These are phyloP conservation scores for Priceomyces carsonii DNA, from an alignment of 805 yeast species.

Conservation along the genomic window DNA sequence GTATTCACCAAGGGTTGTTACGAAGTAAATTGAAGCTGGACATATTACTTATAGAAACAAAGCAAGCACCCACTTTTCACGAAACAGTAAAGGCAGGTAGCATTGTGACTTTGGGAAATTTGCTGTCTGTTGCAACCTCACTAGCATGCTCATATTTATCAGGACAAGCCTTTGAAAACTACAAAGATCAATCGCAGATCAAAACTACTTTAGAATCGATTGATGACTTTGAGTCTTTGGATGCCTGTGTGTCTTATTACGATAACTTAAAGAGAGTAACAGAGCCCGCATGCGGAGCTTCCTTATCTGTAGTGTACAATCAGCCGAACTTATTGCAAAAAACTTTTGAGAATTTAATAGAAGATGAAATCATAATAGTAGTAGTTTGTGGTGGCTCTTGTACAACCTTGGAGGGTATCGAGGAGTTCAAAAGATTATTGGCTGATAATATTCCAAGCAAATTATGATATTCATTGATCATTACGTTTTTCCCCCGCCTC, in stretches of 20 bases:
- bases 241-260: slow-evolving; percentile 51
- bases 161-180: slow-evolving; percentile 45
- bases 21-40: slow-evolving; percentile 25
- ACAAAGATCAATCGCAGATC: slow-evolving; percentile 13
- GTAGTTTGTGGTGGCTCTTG: slow-evolving; percentile 56
- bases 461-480: too few species aligned
- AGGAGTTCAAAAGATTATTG: slow-evolving; percentile 11
- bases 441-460: too few species aligned
- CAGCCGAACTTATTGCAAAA: slow-evolving; percentile 26
- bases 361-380: slow-evolving; percentile 49
- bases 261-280: slow-evolving; percentile 51
- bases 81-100: slow-evolving; percentile 48
- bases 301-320: slow-evolving; percentile 54
- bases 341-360: slow-evolving; percentile 23
- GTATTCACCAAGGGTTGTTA: slow-evolving; percentile 47
- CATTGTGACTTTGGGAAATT: slow-evolving; percentile 45
- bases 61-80: slow-evolving; percentile 61
- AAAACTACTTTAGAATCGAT: slow-evolving; percentile 24
- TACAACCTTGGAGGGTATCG: slow-evolving; percentile 14
- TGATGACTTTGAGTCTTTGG: slow-evolving; percentile 57
- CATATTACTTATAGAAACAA: slow-evolving; percentile 54
- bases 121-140: slow-evolving; percentile 60
- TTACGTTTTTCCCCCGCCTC: too few species aligned
- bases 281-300: slow-evolving; percentile 78
- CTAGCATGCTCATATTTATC: slow-evolving; percentile 65